Evolutionary conservation across 2,329 filamentous ascomycete genomes (phyloP), one percentile per base, ranked within the genome.

Genomic region (Alternaria atra): DNA sequence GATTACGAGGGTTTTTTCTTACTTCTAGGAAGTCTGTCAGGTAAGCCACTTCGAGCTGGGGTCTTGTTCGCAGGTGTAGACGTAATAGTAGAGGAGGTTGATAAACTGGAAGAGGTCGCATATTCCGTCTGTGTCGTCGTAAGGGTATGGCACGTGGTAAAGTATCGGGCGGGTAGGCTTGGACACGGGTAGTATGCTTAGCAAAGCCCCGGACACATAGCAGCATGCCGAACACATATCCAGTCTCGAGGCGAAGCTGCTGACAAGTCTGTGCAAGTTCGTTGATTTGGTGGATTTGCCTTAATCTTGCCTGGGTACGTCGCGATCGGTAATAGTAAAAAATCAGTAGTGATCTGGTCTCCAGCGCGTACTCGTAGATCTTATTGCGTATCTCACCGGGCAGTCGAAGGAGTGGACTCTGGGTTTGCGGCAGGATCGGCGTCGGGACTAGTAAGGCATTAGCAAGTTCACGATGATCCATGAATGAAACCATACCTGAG

Each of bases 311-410:
- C 20, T 20, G 20, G 20, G 20, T 20, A 20, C 20, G 20, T 20
- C 20, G 20, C 20, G 2, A 20, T 20, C 20, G 20, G 20, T 20
- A 20, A 2, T 20, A 20, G 20, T 20, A 2, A 20, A 20, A 20
- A 20, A 20, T 20, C 20, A 20, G 20, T 20, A 29, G 30, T 5
- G 29, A 13, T 32, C 10, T 25, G 10, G 30, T 34, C 12, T 46
- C 17, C 1, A 35, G 23, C 10, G 32, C 29, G 10, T 44, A 46
- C 3, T 37, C 3, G 7, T 46, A 54, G 15, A 54, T 46, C 30
- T 8, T 29, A 30, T 54, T 54, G 13, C 52, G 40, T 27, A 54
- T 32, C 40, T 54, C 52, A 6, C 30, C 40, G 1, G 40, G 20
- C 10, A 54, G 5, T 46, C 4, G 30, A 4, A 54, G 52, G 4